Conservation (phyloP, 192 early-diverging fungal genomes). For the Gonapodya prolifera region DNA sequence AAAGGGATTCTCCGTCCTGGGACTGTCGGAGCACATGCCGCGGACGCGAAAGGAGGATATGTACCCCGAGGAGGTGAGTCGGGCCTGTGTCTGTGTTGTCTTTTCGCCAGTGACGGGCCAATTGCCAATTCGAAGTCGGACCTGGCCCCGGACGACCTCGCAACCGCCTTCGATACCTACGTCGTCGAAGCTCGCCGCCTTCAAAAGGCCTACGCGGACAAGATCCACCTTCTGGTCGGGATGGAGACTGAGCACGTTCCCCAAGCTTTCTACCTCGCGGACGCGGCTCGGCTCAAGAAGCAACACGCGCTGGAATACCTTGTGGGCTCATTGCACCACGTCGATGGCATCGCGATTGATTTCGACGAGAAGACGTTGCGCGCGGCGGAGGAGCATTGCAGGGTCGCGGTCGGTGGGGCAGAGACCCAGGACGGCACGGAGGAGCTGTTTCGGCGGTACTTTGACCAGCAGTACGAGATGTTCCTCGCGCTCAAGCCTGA, state of each 20-base stretch:
- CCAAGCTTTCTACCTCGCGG: constrained; percentile 22
- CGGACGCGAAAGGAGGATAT: constrained; percentile 60
- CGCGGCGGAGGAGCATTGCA: constrained; percentile 24
- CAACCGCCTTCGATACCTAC: constrained; percentile 50
- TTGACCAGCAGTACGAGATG: constrained; percentile 77
- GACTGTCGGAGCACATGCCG: constrained; percentile 89
- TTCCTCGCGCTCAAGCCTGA: constrained; percentile 55
- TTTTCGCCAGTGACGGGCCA: background rate
- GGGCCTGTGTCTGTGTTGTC: background rate
- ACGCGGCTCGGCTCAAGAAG: constrained; percentile 33
- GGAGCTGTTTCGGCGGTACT: constrained; percentile 62
- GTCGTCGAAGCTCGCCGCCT: constrained; percentile 59
- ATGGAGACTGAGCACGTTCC: constrained; percentile 83
- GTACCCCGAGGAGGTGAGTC: constrained; percentile 79
- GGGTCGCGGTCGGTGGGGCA: constrained; percentile 6
- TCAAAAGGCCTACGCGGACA: constrained; percentile 45
- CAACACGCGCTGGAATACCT: constrained; percentile 60
- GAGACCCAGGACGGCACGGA: constrained; percentile 9
- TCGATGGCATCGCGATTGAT: constrained; percentile 68
- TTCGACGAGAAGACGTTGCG: constrained; percentile 38
- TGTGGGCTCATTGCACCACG: constrained; percentile 90
- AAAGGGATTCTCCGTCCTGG: constrained; percentile 58
- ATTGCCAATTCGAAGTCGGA: constrained; percentile 29
- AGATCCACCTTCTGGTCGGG: constrained; percentile 66
- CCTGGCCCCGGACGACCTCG: constrained; percentile 49